Percentiles rank a stretch among this genome's conserved stretches.
phyloP scores from a whole-genome alignment of 768 basidiomycete species.

The Agrocybe chaxingu region DNA sequence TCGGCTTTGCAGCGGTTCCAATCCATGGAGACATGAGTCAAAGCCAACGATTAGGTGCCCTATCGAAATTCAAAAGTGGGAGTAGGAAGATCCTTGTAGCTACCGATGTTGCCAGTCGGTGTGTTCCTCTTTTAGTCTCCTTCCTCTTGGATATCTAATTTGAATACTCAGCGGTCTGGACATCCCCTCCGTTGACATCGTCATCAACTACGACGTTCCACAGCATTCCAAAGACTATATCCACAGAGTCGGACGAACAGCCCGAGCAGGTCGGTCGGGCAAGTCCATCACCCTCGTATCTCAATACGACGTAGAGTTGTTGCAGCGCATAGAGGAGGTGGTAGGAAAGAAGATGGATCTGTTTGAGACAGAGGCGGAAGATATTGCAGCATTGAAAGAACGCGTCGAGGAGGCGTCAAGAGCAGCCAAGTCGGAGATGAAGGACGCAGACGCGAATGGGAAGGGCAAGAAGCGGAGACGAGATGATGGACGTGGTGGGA shows the following conservation, averaged over 20 bases:
- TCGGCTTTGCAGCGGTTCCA: conserved; percentile 94
- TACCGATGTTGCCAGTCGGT: conserved; percentile 95
- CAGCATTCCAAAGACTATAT: conserved; percentile 99
- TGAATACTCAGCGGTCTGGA: conserved; percentile 71
- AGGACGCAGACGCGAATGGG: conserved; percentile 61
- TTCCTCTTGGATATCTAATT: background rate
- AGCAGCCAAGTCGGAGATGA: conserved; percentile 70
- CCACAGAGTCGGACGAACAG: conserved; percentile 95
- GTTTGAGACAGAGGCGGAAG: conserved; percentile 85
- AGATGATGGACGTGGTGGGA: conserved; percentile 45
- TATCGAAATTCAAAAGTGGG: conserved; percentile 94
- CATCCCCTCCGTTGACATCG: conserved; percentile 92
- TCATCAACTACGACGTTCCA: conserved; percentile 97
- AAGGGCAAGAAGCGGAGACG: conserved; percentile 40
- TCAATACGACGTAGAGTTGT: conserved; percentile 96
- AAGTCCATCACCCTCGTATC: conserved; percentile 97
- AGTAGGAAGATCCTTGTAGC: conserved; percentile 90
- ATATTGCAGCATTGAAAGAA: conserved; percentile 82
- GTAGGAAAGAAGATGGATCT: conserved; percentile 89
- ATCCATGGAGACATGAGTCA: conserved; percentile 95
- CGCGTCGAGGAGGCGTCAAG: conserved; percentile 85
- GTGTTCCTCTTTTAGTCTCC: conserved; percentile 20
- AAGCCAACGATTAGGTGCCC: conserved; percentile 87
- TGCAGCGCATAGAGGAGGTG: conserved; percentile 92
- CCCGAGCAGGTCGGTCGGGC: conserved; percentile 94